These are phyloP conservation scores for Naganishia friedmannii DNA, from an alignment of 768 basidiomycete species.

Conservation along the genomic window DNA sequence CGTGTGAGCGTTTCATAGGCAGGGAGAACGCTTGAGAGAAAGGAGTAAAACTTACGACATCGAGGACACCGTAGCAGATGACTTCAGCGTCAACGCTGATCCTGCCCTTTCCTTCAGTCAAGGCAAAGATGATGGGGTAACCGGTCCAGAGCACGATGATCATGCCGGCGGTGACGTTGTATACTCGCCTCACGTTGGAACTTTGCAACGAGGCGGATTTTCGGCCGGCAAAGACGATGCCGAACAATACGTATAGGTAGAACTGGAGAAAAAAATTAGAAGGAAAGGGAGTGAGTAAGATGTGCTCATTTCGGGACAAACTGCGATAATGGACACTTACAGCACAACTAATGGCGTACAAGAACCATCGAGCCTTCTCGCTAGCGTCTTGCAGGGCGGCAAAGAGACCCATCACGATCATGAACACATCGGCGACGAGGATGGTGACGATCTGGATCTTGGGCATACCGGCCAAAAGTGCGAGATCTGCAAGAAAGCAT, in stretches of 20 bases:
- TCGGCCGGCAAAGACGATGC: slow-evolving; percentile 40
- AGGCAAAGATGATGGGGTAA: slow-evolving; percentile 49
- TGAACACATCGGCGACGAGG: slow-evolving; percentile 43
- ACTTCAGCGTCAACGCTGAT: slow-evolving; percentile 48
- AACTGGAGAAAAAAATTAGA: neutral
- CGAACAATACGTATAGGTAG: slow-evolving; percentile 45
- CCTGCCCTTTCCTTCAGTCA: slow-evolving; percentile 47
- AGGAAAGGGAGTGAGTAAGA: neutral
- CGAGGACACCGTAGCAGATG: slow-evolving; percentile 49
- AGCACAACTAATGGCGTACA: slow-evolving; percentile 41
- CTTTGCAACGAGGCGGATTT: slow-evolving; percentile 42
- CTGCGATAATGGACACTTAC: slow-evolving; percentile 11
- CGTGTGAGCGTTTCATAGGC: neutral
- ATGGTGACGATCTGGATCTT: slow-evolving; percentile 40
- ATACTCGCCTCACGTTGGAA: slow-evolving; percentile 11
- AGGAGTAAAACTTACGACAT: slow-evolving; percentile 41
- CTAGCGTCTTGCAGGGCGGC: slow-evolving; percentile 34
- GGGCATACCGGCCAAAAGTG: slow-evolving; percentile 47
- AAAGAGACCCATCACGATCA: slow-evolving; percentile 47
- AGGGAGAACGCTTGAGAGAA: neutral
- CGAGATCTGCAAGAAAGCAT: slow-evolving; percentile 34
- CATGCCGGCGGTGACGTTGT: slow-evolving; percentile 23
- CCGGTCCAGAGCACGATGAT: slow-evolving; percentile 43
- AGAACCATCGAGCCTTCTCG: slow-evolving; percentile 43
- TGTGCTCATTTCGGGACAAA: neutral